phyloP scores from a whole-genome alignment of 1,284 basidiomycete species.

The Pterulicium gracile region DNA sequence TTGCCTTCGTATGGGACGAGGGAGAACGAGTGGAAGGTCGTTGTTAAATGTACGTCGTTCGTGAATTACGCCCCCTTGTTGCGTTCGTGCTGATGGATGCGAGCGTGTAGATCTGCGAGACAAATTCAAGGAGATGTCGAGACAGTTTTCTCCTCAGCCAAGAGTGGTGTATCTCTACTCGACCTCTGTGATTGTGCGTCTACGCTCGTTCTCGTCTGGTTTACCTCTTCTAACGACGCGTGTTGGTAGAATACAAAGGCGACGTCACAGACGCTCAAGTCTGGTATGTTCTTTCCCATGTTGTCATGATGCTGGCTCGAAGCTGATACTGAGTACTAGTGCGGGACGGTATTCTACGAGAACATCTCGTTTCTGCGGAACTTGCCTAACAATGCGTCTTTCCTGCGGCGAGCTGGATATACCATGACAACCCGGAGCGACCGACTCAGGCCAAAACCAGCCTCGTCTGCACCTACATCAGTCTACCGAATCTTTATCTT shows the following conservation, averaged over 20 bases:
- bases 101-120: slow-evolving; percentile 29
- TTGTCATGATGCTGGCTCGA: neutral
- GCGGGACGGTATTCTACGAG: slow-evolving; percentile 44
- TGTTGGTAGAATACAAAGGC: slow-evolving; percentile 28
- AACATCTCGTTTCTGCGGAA: slow-evolving; percentile 36
- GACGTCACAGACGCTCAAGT: slow-evolving; percentile 27
- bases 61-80: neutral
- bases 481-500: no score
- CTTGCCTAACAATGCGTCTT: no score
- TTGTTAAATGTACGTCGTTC: slow-evolving; percentile 30
- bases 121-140: slow-evolving; percentile 48
- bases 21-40: slow-evolving; percentile 20
- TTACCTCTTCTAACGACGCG: neutral
- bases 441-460: no score
- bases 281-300: slow-evolving; percentile 17
- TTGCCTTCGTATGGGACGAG: slow-evolving; percentile 22
- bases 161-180: slow-evolving; percentile 45
- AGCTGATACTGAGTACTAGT: slow-evolving; percentile 21
- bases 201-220: slow-evolving; percentile 2
- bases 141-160: slow-evolving; percentile 33
- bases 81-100: neutral
- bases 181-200: slow-evolving; percentile 49
- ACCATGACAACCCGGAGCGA: no score
- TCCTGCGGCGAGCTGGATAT: no score
- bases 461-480: no score